Base-by-base conservation (phyloP, 257 asterid species). In the Ajuga chamaepitys region DNA sequence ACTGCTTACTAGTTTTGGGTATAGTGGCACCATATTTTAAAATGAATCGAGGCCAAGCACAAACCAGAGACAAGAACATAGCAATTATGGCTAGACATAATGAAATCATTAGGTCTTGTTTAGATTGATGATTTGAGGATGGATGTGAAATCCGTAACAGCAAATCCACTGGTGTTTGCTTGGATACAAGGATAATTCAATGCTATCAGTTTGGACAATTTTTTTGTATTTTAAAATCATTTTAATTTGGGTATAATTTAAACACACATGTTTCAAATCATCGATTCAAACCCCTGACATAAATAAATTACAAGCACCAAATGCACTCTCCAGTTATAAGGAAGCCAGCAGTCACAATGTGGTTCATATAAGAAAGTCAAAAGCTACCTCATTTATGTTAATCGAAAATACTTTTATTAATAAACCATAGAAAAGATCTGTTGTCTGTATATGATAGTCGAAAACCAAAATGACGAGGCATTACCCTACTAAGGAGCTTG, bases 401-500 rank as follows among this genome's bases (percentile, higher is more conserved):
- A 38, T 3, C n/a, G n/a, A n/a, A n/a, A n/a, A 28, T 2, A 28
- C 34, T 28, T 28, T 28, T 28, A 5, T 2, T 28, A 28, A 5
- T 28, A 28, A 28, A 28, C 34, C 34, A 28, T 57, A 16, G 51
- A 45, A 41, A 18, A 46, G 52, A 46, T 60, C 13, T 16, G 10
- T 40, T 38, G 53, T 16, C 25, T 3, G 47, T 4, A 14, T 21
- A 56, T 40, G 8, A 51, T 7, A 37, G 38, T 32, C 41, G 7
- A 30, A 30, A 30, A 4, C 64, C 41, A 30, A 13, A 66, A n/a
- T n/a, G 32, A 61, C 70, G 62, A 67, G 32, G 66, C 55, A 26
- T 62, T 76, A 92, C 98, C 86, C 71, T 75, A 74, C 85, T 82
- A 62, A 92, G 98, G 70, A 92, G 97, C 75, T 86, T 92, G 38